These are phyloP conservation scores for Hyaloscypha bicolor DNA, from an alignment of 495 filamentous ascomycete genomes.

Conservation along the genomic window DNA sequence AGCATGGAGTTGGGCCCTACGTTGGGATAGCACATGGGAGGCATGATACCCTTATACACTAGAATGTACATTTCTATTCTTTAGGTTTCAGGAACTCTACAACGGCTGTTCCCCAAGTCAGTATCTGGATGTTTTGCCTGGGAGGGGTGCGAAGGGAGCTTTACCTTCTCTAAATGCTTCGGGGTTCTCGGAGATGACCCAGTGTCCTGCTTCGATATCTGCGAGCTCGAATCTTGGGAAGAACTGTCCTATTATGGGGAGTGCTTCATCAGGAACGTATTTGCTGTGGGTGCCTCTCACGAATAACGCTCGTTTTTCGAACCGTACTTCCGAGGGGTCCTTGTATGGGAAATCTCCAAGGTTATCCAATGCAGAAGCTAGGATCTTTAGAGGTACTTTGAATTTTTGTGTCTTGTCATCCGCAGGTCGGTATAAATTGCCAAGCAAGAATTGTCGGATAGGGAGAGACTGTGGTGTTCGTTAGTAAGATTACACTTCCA, in stretches of 20 bases:
- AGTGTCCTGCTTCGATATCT: constrained; percentile 89
- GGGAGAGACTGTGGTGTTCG: constrained; percentile 53
- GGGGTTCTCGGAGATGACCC: constrained; percentile 92
- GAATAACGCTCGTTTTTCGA: constrained; percentile 78
- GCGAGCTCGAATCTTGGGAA: constrained; percentile 80
- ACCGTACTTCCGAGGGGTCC: constrained; percentile 60
- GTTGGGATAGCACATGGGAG: constrained; percentile 18
- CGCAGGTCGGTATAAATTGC: constrained; percentile 70
- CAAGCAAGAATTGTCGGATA: constrained; percentile 90
- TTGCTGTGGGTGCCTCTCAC: constrained; percentile 79
- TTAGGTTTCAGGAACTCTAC: constrained; percentile 63
- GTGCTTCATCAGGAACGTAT: constrained; percentile 86
- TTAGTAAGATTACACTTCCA: constrained; percentile 2
- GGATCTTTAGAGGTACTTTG: constrained; percentile 49
- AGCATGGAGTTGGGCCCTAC: constrained; percentile 14
- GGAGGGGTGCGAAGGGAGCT: not conserved
- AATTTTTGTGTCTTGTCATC: constrained; percentile 40
- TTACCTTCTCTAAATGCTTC: constrained; percentile 80
- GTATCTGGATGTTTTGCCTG: constrained; percentile 13
- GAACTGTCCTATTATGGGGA: constrained; percentile 85
- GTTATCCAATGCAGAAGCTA: constrained; percentile 59
- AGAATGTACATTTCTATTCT: constrained; percentile 44
- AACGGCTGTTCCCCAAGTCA: constrained; percentile 47
- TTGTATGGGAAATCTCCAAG: constrained; percentile 89
- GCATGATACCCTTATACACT: constrained; percentile 31